Conservation (phyloP, 2,329 filamentous ascomycete species). For the Aspergillus flavus region DNA sequence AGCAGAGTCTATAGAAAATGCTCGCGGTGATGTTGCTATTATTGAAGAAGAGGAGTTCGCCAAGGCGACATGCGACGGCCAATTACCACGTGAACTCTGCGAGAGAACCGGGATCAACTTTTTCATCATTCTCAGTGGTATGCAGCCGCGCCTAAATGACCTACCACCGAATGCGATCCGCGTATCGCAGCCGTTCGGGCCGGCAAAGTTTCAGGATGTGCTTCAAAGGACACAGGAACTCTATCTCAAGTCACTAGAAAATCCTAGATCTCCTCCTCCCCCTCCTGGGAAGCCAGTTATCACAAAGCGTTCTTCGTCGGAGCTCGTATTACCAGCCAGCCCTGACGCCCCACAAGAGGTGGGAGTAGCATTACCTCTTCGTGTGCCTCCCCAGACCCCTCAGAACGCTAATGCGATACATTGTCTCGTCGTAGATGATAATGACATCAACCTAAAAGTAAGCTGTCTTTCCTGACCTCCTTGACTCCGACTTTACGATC, state of each 20-base stretch:
- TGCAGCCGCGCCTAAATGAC: neutral
- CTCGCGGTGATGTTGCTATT: constrained; percentile 29
- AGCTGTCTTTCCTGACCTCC: neutral
- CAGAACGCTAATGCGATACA: constrained; percentile 12
- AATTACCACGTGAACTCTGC: constrained; percentile 3
- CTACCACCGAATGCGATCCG: constrained; percentile 11
- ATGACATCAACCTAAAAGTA: constrained; percentile 44
- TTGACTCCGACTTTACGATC: neutral
- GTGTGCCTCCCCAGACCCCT: constrained; percentile 3
- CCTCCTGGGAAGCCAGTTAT: no score
- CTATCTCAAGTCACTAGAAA: neutral
- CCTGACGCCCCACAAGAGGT: neutral
- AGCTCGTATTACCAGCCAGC: neutral
- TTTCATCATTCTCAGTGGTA: constrained; percentile 24
- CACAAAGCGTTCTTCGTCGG: neutral
- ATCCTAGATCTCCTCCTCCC: neutral
- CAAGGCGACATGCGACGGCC: constrained; percentile 18
- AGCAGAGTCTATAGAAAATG: constrained; percentile 25
- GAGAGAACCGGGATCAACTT: constrained; percentile 15
- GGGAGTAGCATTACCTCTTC: constrained; percentile 11
- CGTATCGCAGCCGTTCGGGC: constrained; percentile 19
- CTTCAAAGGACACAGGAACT: constrained; percentile 8
- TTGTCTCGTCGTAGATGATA: constrained; percentile 47
- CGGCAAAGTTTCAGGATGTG: constrained; percentile 8
- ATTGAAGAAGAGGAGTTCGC: constrained; percentile 29